Evolutionary conservation across 805 yeast species (phyloP).

Genomic region (Cyberlindnera misumaiensis): DNA sequence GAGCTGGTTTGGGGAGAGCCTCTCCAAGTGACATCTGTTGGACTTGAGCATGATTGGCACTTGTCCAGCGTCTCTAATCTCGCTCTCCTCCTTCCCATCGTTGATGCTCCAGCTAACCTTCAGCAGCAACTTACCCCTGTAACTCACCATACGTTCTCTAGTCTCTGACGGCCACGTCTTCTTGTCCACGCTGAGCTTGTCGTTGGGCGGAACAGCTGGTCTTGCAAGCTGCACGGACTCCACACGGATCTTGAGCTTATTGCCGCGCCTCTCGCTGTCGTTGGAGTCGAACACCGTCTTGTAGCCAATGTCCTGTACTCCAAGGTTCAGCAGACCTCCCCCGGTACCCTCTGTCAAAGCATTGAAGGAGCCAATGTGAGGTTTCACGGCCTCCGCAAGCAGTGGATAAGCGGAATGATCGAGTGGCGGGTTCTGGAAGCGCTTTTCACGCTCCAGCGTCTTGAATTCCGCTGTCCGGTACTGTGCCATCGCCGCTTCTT

Average conservation of each 20-base stretch:
- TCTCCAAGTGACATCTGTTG: slow-evolving; percentile 87
- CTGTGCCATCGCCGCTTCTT: slow-evolving; percentile 17
- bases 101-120: slow-evolving; percentile 84
- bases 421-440: slow-evolving; percentile 85
- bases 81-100: slow-evolving; percentile 75
- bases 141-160: slow-evolving; percentile 82
- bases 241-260: slow-evolving; percentile 76
- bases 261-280: slow-evolving; percentile 67
- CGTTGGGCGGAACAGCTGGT: slow-evolving; percentile 68
- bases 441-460: slow-evolving; percentile 81
- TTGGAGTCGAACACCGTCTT: slow-evolving; percentile 80
- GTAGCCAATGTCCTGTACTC: slow-evolving; percentile 81
- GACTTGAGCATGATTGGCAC: slow-evolving; percentile 88
- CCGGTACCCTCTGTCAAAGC: slow-evolving; percentile 85
- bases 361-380: slow-evolving; percentile 94
- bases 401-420: slow-evolving; percentile 79
- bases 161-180: slow-evolving; percentile 79
- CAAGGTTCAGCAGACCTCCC: slow-evolving; percentile 80
- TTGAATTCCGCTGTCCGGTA: slow-evolving; percentile 37
- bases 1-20: slow-evolving; percentile 73
- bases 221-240: slow-evolving; percentile 83
- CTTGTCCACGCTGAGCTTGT: slow-evolving; percentile 71
- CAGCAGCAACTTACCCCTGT: slow-evolving; percentile 70
- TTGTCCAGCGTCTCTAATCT: slow-evolving; percentile 84
- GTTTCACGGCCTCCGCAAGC: slow-evolving; percentile 82